Percentiles rank a stretch among this genome's conserved stretches.
These are phyloP conservation scores for Cystofilobasidium bisporidii DNA, from an alignment of 768 basidiomycete genomes.

Conservation along the genomic window DNA sequence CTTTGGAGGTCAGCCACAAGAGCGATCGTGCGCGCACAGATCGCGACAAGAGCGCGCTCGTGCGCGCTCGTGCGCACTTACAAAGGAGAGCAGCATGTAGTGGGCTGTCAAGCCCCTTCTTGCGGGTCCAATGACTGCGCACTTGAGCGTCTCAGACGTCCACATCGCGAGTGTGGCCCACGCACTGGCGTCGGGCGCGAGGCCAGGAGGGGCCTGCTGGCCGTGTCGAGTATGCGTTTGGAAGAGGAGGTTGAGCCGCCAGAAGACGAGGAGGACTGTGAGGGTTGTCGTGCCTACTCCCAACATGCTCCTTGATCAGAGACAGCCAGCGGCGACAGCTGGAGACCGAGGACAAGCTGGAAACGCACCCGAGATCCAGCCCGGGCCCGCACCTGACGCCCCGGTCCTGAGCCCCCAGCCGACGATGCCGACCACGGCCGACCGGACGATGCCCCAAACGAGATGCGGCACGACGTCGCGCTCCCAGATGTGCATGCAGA, in stretches of 20 bases:
- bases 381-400: background rate
- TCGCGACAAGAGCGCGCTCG: no score
- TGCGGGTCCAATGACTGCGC: no score
- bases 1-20: no score
- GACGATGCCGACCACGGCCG: background rate
- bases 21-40: no score
- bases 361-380: conserved; percentile 1
- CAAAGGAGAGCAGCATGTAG: no score
- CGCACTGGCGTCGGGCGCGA: no score
- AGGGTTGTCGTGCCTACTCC: background rate
- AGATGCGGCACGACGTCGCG: background rate
- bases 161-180: no score
- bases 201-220: background rate
- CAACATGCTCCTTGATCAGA: background rate
- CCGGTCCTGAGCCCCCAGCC: background rate
- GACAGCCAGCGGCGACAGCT: no score
- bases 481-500: background rate
- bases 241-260: background rate
- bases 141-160: no score
- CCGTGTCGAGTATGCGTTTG: background rate
- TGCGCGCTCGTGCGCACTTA: no score
- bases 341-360: no score
- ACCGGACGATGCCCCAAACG: background rate
- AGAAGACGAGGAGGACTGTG: background rate
- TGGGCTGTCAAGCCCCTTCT: no score